A percentile compares a stretch with the other conserved stretches of the same genome.
Conservation (phyloP, 805 yeast species). For the Metschnikowia santaceciliae region DNA sequence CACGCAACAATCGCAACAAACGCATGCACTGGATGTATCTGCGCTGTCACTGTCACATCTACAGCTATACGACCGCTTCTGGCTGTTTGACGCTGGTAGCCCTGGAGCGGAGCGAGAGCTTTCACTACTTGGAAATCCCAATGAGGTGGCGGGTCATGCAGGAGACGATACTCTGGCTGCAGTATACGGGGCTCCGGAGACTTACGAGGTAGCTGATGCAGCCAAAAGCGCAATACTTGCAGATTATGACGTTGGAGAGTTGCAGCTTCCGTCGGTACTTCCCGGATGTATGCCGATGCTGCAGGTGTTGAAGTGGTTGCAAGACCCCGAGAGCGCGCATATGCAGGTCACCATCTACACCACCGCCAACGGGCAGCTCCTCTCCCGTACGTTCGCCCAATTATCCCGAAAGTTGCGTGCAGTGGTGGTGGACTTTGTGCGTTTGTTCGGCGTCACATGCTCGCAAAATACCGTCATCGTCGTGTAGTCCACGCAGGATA, state of each 20-base stretch:
- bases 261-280: constrained; percentile 37
- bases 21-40: background rate
- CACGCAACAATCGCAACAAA: background rate
- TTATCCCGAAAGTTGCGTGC: constrained; percentile 20
- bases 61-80: background rate
- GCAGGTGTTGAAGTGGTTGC: constrained; percentile 39
- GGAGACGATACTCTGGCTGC: constrained; percentile 1
- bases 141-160: background rate
- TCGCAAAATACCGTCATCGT: constrained; percentile 6
- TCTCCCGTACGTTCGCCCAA: constrained; percentile 21
- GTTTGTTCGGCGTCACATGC: constrained; percentile 40
- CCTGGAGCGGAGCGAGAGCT: background rate
- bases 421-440: constrained; percentile 37
- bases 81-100: constrained; percentile 4
- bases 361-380: constrained; percentile 19
- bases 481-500: background rate
- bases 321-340: background rate
- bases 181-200: constrained; percentile 1
- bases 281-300: constrained; percentile 51
- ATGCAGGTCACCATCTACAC: constrained; percentile 10
- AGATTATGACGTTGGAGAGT: constrained; percentile 10
- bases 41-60: background rate
- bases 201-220: constrained; percentile 19
- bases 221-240: constrained; percentile 13
- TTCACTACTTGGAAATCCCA: background rate